phyloP scores from a whole-genome alignment of 164 flowering plant species.

The Tetracentron sinense region DNA sequence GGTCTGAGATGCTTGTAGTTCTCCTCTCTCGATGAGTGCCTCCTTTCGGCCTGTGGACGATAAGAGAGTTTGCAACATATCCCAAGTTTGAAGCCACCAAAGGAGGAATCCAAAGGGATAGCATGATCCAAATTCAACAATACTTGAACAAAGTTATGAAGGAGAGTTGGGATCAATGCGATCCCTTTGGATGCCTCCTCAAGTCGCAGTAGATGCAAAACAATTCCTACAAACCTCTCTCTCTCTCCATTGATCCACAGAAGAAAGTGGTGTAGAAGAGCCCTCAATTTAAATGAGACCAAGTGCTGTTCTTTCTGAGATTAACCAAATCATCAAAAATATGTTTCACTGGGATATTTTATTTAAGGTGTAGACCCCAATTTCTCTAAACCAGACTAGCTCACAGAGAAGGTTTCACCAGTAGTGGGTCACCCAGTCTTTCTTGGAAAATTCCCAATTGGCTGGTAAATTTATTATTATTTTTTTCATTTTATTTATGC shows the following conservation, averaged over 20 bases:
- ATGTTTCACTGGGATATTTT: slow-evolving; percentile 24
- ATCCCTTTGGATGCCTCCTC: slow-evolving; percentile 90
- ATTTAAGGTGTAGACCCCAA: slow-evolving; percentile 28
- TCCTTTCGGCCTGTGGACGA: too few relatives aligned
- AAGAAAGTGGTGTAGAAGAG: slow-evolving; percentile 20
- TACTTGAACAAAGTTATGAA: not conserved
- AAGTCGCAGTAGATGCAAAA: slow-evolving; percentile 33
- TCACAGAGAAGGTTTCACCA: slow-evolving; percentile 22
- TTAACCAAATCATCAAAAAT: not conserved
- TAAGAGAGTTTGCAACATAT: too few relatives aligned
- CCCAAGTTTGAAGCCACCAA: slow-evolving; percentile 31
- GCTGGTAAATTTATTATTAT: slow-evolving; percentile 15
- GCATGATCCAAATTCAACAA: slow-evolving; percentile 58
- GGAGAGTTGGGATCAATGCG: slow-evolving; percentile 65
- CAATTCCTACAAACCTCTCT: not conserved
- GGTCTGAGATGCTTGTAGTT: not conserved
- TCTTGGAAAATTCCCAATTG: slow-evolving; percentile 34
- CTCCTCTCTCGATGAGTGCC: not conserved
- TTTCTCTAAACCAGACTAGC: slow-evolving; percentile 29
- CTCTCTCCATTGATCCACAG: not conserved
- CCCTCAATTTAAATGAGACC: slow-evolving; percentile 20
- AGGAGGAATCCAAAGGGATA: slow-evolving; percentile 81
- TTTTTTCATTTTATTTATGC: slow-evolving; percentile 8
- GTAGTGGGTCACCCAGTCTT: slow-evolving; percentile 31
- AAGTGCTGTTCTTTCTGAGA: not conserved